Evolutionary conservation across 768 basidiomycete genomes (phyloP).

Genomic region (Multifurca ochricompacta): DNA sequence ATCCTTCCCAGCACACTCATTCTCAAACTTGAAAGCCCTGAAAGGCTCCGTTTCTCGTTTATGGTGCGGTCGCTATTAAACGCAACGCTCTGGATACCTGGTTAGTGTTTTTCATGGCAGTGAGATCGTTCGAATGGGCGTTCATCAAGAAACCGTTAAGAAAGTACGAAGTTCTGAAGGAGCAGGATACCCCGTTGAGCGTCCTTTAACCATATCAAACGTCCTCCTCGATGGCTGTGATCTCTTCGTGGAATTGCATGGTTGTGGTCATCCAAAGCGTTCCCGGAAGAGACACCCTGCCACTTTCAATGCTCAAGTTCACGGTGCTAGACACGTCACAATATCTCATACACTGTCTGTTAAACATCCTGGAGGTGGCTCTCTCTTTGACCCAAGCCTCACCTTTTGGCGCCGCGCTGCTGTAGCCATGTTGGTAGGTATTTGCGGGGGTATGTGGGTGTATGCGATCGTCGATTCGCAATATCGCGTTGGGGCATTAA

Average conservation of each 20-base stretch:
- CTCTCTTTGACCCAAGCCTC: conserved; percentile 1
- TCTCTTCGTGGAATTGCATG: conserved; percentile 12
- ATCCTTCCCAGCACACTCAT: too few species aligned
- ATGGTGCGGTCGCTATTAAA: too few species aligned
- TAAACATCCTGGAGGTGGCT: not conserved
- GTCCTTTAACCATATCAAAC: not conserved
- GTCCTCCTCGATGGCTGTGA: conserved; percentile 9
- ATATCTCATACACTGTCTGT: conserved; percentile 5
- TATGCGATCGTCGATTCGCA: conserved; percentile 12
- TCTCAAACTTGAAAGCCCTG: too few species aligned
- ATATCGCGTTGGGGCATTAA: conserved; percentile 23
- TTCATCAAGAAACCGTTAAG: too few species aligned
- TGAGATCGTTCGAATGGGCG: too few species aligned
- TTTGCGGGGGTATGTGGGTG: conserved; percentile 11
- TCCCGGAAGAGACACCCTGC: not conserved
- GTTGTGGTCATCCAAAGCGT: conserved; percentile 14
- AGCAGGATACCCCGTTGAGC: not conserved
- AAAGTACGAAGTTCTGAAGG: too few species aligned
- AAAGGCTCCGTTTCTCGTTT: too few species aligned
- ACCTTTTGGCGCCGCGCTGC: not conserved
- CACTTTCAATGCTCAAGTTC: not conserved
- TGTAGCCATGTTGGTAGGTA: not conserved
- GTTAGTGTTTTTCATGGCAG: too few species aligned
- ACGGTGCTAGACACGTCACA: not conserved
- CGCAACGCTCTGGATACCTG: too few species aligned